These are phyloP conservation scores for Akanthomyces uredinophilus DNA, from an alignment of 2,329 filamentous ascomycete genomes.

Conservation along the genomic window DNA sequence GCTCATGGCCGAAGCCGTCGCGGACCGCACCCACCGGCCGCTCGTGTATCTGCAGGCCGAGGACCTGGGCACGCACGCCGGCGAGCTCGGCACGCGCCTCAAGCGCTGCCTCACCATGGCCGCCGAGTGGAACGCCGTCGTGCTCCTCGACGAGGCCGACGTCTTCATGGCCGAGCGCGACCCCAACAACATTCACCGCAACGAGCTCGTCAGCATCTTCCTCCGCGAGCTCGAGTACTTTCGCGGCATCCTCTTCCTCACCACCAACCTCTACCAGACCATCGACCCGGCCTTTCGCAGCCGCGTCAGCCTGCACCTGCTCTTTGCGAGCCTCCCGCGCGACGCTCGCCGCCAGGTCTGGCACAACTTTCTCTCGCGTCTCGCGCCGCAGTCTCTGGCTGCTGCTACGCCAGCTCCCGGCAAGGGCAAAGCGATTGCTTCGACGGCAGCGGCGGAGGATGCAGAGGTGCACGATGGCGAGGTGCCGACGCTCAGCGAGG, in stretches of 20 bases:
- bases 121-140: conserved; percentile 44
- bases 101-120: conserved; percentile 43
- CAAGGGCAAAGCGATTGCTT: neutral
- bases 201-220: conserved; percentile 45
- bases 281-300: conserved; percentile 42
- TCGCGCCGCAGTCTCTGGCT: conserved; percentile 20
- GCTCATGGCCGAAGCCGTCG: conserved; percentile 39
- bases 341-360: conserved; percentile 38
- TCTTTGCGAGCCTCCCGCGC: conserved; percentile 36
- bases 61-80: conserved; percentile 42
- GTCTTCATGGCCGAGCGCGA: conserved; percentile 46
- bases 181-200: conserved; percentile 40
- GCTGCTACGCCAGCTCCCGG: neutral
- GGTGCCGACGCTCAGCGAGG: conserved; percentile 22
- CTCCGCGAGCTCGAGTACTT: conserved; percentile 42
- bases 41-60: conserved; percentile 43
- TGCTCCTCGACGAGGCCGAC: conserved; percentile 50
- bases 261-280: conserved; percentile 37
- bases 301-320: conserved; percentile 42
- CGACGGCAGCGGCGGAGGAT: neutral
- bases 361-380: conserved; percentile 40
- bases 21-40: conserved; percentile 38
- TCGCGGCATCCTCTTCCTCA: conserved; percentile 41
- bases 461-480: neutral
- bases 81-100: conserved; percentile 41